phyloP scores from a whole-genome alignment of 2,329 filamentous ascomycete species.

The Penicillium expansum region DNA sequence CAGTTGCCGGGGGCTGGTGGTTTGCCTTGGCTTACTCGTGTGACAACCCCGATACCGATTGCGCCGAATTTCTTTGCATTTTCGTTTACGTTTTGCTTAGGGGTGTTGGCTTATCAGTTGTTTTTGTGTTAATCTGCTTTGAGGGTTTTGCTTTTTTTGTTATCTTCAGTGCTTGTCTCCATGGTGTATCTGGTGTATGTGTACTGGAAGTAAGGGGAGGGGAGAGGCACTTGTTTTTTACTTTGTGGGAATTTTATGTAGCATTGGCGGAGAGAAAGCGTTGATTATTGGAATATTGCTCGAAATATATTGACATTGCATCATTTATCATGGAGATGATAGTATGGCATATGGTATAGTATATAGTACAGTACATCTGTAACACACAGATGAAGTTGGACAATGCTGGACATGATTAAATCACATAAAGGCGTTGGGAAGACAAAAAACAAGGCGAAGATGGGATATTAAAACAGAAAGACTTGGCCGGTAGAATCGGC shows the following conservation, averaged over 20 bases:
- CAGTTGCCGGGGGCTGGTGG: not conserved
- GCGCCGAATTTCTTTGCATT: not conserved
- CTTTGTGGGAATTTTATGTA: not conserved
- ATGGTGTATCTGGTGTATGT: not conserved
- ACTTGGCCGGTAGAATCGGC: not conserved
- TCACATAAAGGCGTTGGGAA: slow-evolving; percentile 5
- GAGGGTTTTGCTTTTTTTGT: not conserved
- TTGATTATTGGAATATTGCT: not conserved
- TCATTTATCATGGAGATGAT: slow-evolving; percentile 7
- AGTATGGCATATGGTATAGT: slow-evolving; percentile 3
- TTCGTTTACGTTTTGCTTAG: not conserved
- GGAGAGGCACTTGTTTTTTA: not conserved
- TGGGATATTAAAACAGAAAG: slow-evolving; percentile 13
- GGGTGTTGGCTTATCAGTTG: not conserved
- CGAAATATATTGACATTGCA: slow-evolving; percentile 11
- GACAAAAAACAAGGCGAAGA: not conserved
- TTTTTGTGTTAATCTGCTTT: not conserved
- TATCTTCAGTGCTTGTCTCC: not conserved
- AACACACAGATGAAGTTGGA: not conserved
- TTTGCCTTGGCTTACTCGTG: not conserved
- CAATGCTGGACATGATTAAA: slow-evolving; percentile 2
- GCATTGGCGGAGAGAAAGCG: not conserved
- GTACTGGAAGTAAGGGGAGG: not conserved
- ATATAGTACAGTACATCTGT: slow-evolving; percentile 8
- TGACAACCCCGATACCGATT: not conserved